A percentile compares a stretch with the other conserved stretches of the same genome.
Evolutionary conservation across 169 alveolate species (phyloP).

Genomic region (Cryptosporidium bovis): DNA sequence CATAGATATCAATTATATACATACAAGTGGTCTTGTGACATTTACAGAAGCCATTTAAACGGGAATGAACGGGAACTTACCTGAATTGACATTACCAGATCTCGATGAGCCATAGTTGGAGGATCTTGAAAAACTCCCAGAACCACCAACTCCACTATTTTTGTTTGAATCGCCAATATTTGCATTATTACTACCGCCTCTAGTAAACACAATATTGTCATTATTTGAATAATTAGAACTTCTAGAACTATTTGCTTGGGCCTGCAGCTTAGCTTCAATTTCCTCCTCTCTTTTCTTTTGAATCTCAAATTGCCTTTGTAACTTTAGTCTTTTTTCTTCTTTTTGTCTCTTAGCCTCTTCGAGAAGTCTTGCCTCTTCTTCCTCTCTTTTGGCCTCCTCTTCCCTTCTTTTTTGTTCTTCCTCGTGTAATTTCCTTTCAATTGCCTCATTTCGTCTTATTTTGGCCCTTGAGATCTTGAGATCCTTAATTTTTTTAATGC

Average conservation of each 20-base stretch:
- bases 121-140: no score
- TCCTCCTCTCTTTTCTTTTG: slow-evolving; percentile 80
- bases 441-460: slow-evolving; percentile 81
- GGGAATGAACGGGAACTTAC: slow-evolving; percentile 11
- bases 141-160: no score
- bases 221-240: background rate
- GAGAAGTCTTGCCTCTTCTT: slow-evolving; percentile 72
- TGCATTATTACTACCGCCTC: background rate
- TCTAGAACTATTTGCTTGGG: slow-evolving; percentile 13
- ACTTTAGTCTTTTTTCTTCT: slow-evolving; percentile 79
- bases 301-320: slow-evolving; percentile 74
- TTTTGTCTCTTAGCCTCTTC: slow-evolving; percentile 80
- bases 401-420: slow-evolving; percentile 84
- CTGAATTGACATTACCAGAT: slow-evolving; percentile 23
- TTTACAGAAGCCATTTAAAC: no score
- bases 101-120: background rate
- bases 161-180: no score
- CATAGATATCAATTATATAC: background rate
- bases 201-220: background rate
- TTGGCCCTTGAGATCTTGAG: slow-evolving; percentile 85
- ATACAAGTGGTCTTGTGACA: no score
- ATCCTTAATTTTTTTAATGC: slow-evolving; percentile 80
- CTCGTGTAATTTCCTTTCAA: slow-evolving; percentile 78
- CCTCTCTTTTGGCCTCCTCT: slow-evolving; percentile 76
- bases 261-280: slow-evolving; percentile 76